phyloP scores from a whole-genome alignment of 1,139 yeast genomes.

The Yamadazyma jaroonii region DNA sequence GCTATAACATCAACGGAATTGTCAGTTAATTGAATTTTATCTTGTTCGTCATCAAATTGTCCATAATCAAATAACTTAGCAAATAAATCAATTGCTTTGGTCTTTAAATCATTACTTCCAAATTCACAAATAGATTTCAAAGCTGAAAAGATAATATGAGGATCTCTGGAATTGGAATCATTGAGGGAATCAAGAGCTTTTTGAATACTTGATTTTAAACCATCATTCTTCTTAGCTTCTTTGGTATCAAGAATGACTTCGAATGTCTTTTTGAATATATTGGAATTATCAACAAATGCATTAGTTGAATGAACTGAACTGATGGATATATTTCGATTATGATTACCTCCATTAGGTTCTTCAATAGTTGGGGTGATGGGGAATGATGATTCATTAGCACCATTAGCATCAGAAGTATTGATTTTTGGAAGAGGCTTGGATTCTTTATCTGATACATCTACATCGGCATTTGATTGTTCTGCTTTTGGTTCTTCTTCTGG shows the following conservation, averaged over 20 bases:
- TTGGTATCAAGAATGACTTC: conserved; percentile 33
- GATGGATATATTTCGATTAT: conserved; percentile 20
- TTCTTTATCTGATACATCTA: not conserved
- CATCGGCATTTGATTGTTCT: not conserved
- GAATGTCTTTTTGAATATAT: conserved; percentile 39
- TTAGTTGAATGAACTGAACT: conserved; percentile 21
- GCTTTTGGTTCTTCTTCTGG: not conserved
- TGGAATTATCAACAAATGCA: conserved; percentile 35
- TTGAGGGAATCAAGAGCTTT: conserved; percentile 37
- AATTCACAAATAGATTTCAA: conserved; percentile 40
- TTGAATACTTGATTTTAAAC: conserved; percentile 29
- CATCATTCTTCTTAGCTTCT: conserved; percentile 41
- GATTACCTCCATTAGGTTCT: conserved; percentile 11
- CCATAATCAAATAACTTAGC: conserved; percentile 46
- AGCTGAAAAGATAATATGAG: conserved; percentile 38
- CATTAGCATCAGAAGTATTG: not conserved
- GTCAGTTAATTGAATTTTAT: conserved; percentile 63
- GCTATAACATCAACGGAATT: conserved; percentile 84
- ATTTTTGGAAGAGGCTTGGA: not conserved
- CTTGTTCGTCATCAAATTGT: conserved; percentile 35
- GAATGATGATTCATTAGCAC: not conserved
- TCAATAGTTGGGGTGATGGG: conserved; percentile 13
- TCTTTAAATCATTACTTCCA: conserved; percentile 30
- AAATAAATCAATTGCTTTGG: conserved; percentile 43
- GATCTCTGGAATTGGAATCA: conserved; percentile 26